Conservation (phyloP, 1,284 basidiomycete species). For the Ustilago lituana region DNA sequence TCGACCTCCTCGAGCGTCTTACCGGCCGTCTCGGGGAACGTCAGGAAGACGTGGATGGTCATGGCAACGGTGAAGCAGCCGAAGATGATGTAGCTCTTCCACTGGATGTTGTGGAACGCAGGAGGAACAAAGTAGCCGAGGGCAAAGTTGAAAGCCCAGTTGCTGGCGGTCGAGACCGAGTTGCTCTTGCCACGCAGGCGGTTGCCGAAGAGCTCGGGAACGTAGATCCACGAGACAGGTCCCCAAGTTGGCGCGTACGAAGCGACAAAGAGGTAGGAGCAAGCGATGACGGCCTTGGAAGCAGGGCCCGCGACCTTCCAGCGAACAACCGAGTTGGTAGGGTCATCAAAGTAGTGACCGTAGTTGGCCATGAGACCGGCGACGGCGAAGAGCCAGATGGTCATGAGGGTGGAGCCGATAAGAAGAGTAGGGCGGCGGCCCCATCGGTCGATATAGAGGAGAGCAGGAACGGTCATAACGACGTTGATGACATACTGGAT, state of each 20-base stretch:
- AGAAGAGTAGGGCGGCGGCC: constrained; percentile 48
- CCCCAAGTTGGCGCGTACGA: constrained; percentile 40
- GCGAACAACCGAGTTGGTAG: constrained; percentile 20
- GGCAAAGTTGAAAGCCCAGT: constrained; percentile 40
- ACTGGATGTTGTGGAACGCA: constrained; percentile 39
- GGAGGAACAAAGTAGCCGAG: constrained; percentile 39
- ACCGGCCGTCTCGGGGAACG: constrained; percentile 41
- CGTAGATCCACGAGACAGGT: constrained; percentile 27
- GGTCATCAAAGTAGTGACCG: constrained; percentile 18
- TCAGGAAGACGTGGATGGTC: constrained; percentile 40
- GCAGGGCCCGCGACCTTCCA: constrained; percentile 36
- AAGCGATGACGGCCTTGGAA: constrained; percentile 43
- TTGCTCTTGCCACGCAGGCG: constrained; percentile 36
- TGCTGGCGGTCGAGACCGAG: constrained; percentile 25
- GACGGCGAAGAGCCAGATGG: constrained; percentile 35
- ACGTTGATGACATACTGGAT: constrained; percentile 55
- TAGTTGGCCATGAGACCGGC: constrained; percentile 33
- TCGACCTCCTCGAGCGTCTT: constrained; percentile 38
- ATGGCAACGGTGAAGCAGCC: constrained; percentile 35
- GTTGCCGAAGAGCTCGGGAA: constrained; percentile 34
- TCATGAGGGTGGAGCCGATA: constrained; percentile 41
- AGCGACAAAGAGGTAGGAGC: constrained; percentile 48
- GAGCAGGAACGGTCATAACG: constrained; percentile 48
- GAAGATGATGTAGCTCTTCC: constrained; percentile 47
- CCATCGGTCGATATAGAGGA: constrained; percentile 47